Evolutionary conservation across 1,139 yeast species (phyloP).

Genomic region (Taiozyma sp.): DNA sequence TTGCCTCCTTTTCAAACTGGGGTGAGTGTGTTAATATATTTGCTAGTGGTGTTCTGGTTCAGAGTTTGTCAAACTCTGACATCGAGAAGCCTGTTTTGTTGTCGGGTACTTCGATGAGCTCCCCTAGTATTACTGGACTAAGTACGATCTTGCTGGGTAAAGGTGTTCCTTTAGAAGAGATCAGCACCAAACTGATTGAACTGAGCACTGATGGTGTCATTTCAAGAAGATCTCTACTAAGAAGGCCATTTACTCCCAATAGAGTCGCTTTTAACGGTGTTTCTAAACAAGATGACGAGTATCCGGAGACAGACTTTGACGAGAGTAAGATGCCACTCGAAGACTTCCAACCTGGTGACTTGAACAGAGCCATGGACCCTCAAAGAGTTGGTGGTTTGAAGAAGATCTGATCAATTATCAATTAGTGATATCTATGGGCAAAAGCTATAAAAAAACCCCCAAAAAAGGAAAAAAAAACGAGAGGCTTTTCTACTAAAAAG

Average conservation of each 20-base stretch:
- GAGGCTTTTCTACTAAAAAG: background rate
- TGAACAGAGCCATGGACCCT: slow-evolving; percentile 4
- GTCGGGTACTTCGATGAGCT: slow-evolving; percentile 88
- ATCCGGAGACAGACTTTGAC: slow-evolving; percentile 11
- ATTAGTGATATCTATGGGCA: too few relatives aligned
- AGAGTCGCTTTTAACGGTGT: slow-evolving; percentile 38
- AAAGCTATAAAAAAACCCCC: background rate
- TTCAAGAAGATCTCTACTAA: slow-evolving; percentile 29
- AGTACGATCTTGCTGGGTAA: slow-evolving; percentile 59
- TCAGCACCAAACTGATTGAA: slow-evolving; percentile 37
- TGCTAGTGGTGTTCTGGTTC: slow-evolving; percentile 73
- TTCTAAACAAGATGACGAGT: slow-evolving; percentile 27
- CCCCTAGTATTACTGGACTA: slow-evolving; percentile 77
- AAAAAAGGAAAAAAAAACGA: background rate
- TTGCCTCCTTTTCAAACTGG: slow-evolving; percentile 83
- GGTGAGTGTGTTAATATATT: slow-evolving; percentile 82
- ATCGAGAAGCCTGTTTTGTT: slow-evolving; percentile 28
- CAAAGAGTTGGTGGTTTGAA: slow-evolving; percentile 8
- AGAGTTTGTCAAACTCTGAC: slow-evolving; percentile 26
- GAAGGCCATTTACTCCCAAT: slow-evolving; percentile 44
- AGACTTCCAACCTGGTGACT: background rate
- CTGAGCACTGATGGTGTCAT: slow-evolving; percentile 32
- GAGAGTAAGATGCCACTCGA: background rate
- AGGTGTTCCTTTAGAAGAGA: slow-evolving; percentile 44
- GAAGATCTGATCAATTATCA: background rate